Base-by-base conservation (phyloP, 768 basidiomycete species). In the Russula sp. region DNA sequence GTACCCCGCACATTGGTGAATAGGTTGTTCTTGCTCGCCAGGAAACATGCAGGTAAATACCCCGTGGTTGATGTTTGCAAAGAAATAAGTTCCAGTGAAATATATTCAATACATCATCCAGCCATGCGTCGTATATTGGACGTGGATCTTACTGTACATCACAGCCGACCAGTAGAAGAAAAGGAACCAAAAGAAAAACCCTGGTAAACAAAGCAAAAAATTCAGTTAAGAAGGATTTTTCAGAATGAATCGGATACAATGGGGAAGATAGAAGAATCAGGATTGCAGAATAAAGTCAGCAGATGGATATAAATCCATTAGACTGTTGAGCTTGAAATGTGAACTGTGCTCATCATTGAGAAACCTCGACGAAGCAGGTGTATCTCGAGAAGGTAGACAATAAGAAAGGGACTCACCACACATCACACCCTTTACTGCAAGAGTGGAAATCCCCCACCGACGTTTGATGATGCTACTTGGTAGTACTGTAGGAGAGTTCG, bases 251-350 rank as follows among this genome's bases (percentile, higher is more conserved):
- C 54, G 32, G 14, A 32, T 24, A 16, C 24, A 30, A 50, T 66
- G 5, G 7, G 18, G 14, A 9, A n/a, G n/a, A 30, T 20, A 8
- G 7, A 36, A 56, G 32, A 40, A 57, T 79, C 79, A 79, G 79
- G 75, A 80, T 78, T 79, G 78, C 77, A 79, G 79, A 73, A 70
- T 62, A 40, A 34, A 65, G 64, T 80, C 78, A 77, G 76, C 78
- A 79, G 64, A 55, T 78, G 78, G 76, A 49, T 42, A 71, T 16
- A 49, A 73, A 22, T 71, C 74, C 77, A 78, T 79, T 70, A 75
- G 78, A 79, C 77, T 79, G 78, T 79, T 79, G 78, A 79, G 78
- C 77, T 80, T 79, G 78, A 78, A n/a, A 13, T 75, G 77, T 76
- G 75, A 73, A 49, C 73, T 63, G 68, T 64, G 52, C 72, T 79